Evolutionary conservation across 2,329 filamentous ascomycete species (phyloP), one percentile per base, ranked within the genome.

Genomic region (Exophiala sp.): DNA sequence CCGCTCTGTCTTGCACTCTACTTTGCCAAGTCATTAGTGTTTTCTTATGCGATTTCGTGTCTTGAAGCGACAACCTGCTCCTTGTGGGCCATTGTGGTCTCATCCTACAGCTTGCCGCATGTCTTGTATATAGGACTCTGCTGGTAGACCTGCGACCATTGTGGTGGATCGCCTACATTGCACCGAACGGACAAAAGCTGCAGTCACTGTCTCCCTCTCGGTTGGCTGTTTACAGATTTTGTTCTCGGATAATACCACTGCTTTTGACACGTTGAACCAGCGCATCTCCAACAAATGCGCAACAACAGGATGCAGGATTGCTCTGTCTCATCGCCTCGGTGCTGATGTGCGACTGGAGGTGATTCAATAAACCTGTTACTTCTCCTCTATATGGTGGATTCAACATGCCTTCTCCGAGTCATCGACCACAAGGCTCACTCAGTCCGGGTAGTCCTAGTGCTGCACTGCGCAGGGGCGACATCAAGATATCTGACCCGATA

Each of bases 401-500:
- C 35, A 42, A 19, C 14, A 57, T 57, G 54, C 51, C 48, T 3
- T 57, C 54, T 32, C 51, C 48, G 11, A 52, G 51, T 23, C 54
- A 57, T 42, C 48, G 43, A 27, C n/a, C 45, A 9, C 30, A 44
- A 19, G 41, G 21, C 2, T 57, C 54, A 3, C 16, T 49, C 19
- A 46, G 38, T 35, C 11, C 43, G 34, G 37, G 51, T 18, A 44
- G 21, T 21, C 59, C 60, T 10, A 50, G 55, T 3, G 52, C 57
- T 21, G 57, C 63, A 32, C 46, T 61, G 21, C 60, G 59, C 19
- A 56, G 62, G 30, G 60, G 59, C 22, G 62, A 66, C 35, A 48
- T 66, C 48, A 64, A 63, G 50, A 65, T 65, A 46, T 65, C 64
- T 10, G 58, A 62, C 35, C 62, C 62, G 14, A 53, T 64, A 39